Base-by-base conservation (phyloP, 495 filamentous ascomycete genomes). In the Jackrogersella multiformis region DNA sequence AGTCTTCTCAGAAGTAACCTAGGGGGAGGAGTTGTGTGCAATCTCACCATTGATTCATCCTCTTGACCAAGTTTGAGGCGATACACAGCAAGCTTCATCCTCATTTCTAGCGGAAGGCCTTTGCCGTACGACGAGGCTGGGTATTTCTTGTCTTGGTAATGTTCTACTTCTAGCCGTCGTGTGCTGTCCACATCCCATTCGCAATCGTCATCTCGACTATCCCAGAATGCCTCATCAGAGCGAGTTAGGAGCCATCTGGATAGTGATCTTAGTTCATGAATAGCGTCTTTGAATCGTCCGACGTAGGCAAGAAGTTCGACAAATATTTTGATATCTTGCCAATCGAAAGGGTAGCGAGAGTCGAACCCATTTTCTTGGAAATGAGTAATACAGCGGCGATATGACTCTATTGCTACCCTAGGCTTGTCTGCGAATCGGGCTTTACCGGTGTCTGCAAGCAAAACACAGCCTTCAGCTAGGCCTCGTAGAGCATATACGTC, bases 151-250 rank as follows among this genome's bases (percentile, higher is more conserved):
- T 77, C 63, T 21, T 77, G 73, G 36, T 82, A 82, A 21, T 83
- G 77, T 12, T 85, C 78, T 28, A 87, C 82, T 34, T 79, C 80
- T 36, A 87, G 80, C 36, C 93, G 85, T 28, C 91, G 88, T 2
- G 82, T 81, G 77, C 94, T 86, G 24, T 87, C 84, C 2, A 84
- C 66, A 71, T 99, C 95, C 91, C 92, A 99, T 80, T 99, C 95
- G 58, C 93, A 85, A 76, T 99, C 95, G 72, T 98, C 93, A 5
- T 86, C 81, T 6, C 82, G 74, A n/a, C 83, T 72, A 55, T 97
- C 90, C 95, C 95, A 99, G 69, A 87, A 92, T 10, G 56, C 72
- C 71, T 98, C 96, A 13, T 83, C 79, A 30, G 81, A 79, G 23
- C 95, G 88, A 18, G 92, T 91, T 28, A 96, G 78, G 23, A 97